These are phyloP conservation scores for Seiridium unicorne DNA, from an alignment of 2,329 filamentous ascomycete genomes.

Conservation along the genomic window DNA sequence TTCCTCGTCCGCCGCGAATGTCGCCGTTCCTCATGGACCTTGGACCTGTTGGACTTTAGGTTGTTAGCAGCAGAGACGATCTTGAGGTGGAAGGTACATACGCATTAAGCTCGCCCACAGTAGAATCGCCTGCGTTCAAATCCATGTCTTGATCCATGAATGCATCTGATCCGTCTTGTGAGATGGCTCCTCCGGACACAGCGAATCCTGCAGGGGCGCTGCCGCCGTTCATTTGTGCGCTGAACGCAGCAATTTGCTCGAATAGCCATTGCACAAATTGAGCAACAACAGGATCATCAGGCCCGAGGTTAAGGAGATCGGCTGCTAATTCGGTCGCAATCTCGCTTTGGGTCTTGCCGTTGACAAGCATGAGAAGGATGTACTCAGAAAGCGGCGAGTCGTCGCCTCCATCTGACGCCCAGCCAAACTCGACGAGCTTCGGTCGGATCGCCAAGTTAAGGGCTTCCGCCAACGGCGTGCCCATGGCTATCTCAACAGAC, in stretches of 20 bases:
- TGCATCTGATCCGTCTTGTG: constrained; percentile 23
- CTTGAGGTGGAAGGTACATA: constrained; percentile 39
- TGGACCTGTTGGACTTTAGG: constrained; percentile 80
- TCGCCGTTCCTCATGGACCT: constrained; percentile 78
- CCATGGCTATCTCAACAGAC: constrained; percentile 73
- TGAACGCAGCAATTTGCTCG: constrained; percentile 71
- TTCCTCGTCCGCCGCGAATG: constrained; percentile 60
- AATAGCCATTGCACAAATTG: constrained; percentile 95
- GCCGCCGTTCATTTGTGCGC: constrained; percentile 58
- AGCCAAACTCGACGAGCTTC: constrained; percentile 90
- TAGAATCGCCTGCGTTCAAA: constrained; percentile 55
- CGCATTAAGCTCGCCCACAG: constrained; percentile 50
- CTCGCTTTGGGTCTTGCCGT: constrained; percentile 88
- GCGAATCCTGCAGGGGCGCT: constrained; percentile 24
- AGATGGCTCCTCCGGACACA: constrained; percentile 6
- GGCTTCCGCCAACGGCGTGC: constrained; percentile 81
- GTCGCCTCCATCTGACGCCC: constrained; percentile 75
- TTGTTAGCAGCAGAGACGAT: constrained; percentile 35
- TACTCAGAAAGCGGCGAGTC: constrained; percentile 90
- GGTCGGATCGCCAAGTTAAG: constrained; percentile 81
- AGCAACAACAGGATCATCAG: constrained; percentile 78
- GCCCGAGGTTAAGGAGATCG: constrained; percentile 78
- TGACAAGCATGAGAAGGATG: constrained; percentile 94
- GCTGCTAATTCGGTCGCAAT: constrained; percentile 85
- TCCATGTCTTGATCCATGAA: constrained; percentile 62